phyloP scores from a whole-genome alignment of 1,284 basidiomycete species.

The Apiotrichum mycotoxinovorans region DNA sequence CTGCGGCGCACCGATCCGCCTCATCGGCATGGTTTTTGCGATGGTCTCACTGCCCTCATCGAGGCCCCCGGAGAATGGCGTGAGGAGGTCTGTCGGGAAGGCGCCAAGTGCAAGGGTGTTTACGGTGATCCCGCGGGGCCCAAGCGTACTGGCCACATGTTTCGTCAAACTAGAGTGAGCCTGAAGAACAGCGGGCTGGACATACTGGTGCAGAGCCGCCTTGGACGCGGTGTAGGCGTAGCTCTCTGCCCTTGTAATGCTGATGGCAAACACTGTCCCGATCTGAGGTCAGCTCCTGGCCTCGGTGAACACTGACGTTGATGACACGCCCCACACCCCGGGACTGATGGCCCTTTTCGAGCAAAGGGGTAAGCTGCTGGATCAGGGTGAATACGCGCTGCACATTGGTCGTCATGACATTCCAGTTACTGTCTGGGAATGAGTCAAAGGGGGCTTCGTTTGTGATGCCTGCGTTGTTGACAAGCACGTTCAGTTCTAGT shows the following conservation, averaged over 20 bases:
- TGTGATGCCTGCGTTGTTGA: conserved; percentile 62
- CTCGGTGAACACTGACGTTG: conserved; percentile 53
- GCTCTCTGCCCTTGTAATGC: conserved; percentile 60
- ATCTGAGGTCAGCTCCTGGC: conserved; percentile 54
- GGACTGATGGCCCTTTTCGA: conserved; percentile 55
- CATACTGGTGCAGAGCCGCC: conserved; percentile 49
- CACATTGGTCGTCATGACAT: conserved; percentile 60
- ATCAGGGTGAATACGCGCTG: conserved; percentile 66
- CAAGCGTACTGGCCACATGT: conserved; percentile 58
- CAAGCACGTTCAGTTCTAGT: conserved; percentile 57
- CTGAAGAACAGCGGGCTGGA: no score
- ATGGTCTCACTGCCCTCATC: conserved; percentile 53
- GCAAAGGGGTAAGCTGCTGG: conserved; percentile 61
- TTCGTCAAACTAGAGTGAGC: background rate
- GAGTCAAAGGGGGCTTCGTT: conserved; percentile 60
- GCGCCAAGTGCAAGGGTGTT: conserved; percentile 62
- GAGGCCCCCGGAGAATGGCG: conserved; percentile 49
- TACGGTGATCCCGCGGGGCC: conserved; percentile 59
- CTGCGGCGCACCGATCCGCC: conserved; percentile 58
- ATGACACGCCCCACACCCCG: conserved; percentile 58
- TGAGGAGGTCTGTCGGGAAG: conserved; percentile 53
- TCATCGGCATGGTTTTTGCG: conserved; percentile 53
- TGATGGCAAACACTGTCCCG: conserved; percentile 61
- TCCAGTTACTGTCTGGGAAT: conserved; percentile 53
- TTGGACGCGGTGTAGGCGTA: conserved; percentile 68